Evolutionary conservation across 78 protist species (phyloP).

Genomic region (Paulinella micropora): DNA sequence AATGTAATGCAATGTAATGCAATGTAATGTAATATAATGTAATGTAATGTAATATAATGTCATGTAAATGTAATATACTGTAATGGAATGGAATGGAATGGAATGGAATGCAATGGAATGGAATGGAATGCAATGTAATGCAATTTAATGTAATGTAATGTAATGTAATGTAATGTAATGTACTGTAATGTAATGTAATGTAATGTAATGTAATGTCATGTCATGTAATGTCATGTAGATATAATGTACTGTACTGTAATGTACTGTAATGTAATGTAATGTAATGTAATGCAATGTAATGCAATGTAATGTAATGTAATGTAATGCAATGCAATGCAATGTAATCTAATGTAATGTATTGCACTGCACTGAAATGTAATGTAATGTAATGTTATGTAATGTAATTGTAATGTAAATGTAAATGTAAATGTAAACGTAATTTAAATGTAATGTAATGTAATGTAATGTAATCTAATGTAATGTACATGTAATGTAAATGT

Average conservation of each 20-base stretch:
- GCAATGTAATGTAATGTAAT: not conserved
- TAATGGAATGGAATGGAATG: not conserved
- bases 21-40: not conserved
- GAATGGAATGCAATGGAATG: not conserved
- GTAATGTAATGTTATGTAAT: too few relatives aligned
- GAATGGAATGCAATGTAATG: not conserved
- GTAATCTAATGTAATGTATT: too few relatives aligned
- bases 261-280: not conserved
- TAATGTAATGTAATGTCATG: not conserved
- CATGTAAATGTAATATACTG: not conserved
- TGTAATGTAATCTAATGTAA: too few relatives aligned
- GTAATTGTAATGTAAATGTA: too few relatives aligned
- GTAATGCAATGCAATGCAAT: not conserved
- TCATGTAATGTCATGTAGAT: not conserved
- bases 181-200: not conserved
- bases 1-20: not conserved
- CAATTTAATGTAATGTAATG: not conserved
- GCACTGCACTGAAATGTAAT: too few relatives aligned
- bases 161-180: too few relatives aligned
- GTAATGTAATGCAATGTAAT: too few relatives aligned
- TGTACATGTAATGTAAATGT: too few relatives aligned
- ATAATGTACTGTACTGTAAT: not conserved
- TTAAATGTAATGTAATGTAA: too few relatives aligned
- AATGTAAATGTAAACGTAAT: too few relatives aligned
- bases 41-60: not conserved